A percentile compares a stretch with the other conserved stretches of the same genome.
These are phyloP conservation scores for Tephrocybe rancida DNA, from an alignment of 768 basidiomycete genomes.

Conservation along the genomic window DNA sequence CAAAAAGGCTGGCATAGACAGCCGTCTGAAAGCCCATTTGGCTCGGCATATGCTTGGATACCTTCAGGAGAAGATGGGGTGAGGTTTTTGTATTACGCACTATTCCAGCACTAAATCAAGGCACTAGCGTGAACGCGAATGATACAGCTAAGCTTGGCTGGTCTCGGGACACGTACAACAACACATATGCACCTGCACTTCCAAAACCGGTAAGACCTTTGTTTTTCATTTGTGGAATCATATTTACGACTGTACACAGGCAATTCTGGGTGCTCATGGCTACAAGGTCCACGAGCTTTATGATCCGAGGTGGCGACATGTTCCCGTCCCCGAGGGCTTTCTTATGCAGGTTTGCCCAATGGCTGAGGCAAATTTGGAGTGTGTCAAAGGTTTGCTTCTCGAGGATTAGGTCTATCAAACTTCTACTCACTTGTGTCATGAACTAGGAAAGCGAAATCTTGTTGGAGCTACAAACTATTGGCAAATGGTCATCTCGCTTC, in stretches of 20 bases:
- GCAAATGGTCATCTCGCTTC: conserved; percentile 21
- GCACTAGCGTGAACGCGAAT: conserved; percentile 15
- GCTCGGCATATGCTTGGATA: conserved; percentile 25
- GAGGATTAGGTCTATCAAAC: no score
- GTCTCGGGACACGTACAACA: conserved; percentile 21
- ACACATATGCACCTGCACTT: conserved; percentile 24
- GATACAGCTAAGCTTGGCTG: conserved; percentile 25
- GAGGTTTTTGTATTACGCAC: not conserved
- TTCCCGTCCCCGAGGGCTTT: conserved; percentile 17
- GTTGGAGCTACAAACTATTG: conserved; percentile 23
- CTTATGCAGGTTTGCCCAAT: conserved; percentile 13
- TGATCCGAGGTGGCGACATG: conserved; percentile 15
- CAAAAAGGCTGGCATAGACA: conserved; percentile 17
- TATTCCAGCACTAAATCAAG: not conserved
- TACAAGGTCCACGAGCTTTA: conserved; percentile 15
- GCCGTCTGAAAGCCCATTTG: conserved; percentile 23
- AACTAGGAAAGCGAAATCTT: conserved; percentile 11
- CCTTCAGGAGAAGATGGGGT: conserved; percentile 25
- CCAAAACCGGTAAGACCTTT: conserved; percentile 18
- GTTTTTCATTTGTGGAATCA: not conserved
- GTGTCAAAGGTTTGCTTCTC: not conserved
- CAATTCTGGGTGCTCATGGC: conserved; percentile 18
- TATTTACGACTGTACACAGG: conserved; percentile 2
- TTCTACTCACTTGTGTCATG: not conserved
- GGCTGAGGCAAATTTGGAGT: conserved; percentile 11